Conservation (phyloP, 2,329 filamentous ascomycete genomes). For the Canariomyces notabilis region DNA sequence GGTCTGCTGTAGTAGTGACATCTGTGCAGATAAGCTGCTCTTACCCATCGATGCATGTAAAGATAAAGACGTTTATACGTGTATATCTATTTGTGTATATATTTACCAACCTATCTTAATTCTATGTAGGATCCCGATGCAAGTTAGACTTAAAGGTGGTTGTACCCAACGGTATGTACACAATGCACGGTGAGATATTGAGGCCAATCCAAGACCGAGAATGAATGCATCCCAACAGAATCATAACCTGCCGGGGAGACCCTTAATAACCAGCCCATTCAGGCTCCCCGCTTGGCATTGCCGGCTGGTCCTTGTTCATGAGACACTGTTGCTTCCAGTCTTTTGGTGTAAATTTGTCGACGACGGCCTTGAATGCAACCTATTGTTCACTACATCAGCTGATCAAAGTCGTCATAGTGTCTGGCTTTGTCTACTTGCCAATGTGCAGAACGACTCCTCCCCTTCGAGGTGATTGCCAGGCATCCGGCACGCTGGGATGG, state of each 20-base stretch:
- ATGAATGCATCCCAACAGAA: background rate
- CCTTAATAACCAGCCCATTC: constrained; percentile 44
- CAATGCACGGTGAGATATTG: too few relatives aligned
- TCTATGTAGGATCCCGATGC: too few relatives aligned
- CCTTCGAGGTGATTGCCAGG: constrained; percentile 78
- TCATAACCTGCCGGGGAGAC: background rate
- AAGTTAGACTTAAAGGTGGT: too few relatives aligned
- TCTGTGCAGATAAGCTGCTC: too few relatives aligned
- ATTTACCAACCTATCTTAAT: too few relatives aligned
- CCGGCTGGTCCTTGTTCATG: constrained; percentile 38
- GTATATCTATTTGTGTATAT: too few relatives aligned
- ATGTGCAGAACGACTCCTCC: constrained; percentile 83
- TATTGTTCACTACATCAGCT: constrained; percentile 29
- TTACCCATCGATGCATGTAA: too few relatives aligned
- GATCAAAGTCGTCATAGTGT: background rate
- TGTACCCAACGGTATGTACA: too few relatives aligned
- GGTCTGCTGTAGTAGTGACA: too few relatives aligned
- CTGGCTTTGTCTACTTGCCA: constrained; percentile 48
- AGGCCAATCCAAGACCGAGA: background rate
- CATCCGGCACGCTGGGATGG: constrained; percentile 72
- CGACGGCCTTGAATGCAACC: constrained; percentile 87
- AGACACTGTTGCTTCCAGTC: constrained; percentile 63
- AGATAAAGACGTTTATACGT: too few relatives aligned
- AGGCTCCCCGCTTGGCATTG: constrained; percentile 39
- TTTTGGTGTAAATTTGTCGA: constrained; percentile 80